phyloP scores from a whole-genome alignment of 2,329 filamentous ascomycete species.

The Periglandula ipomoeae region DNA sequence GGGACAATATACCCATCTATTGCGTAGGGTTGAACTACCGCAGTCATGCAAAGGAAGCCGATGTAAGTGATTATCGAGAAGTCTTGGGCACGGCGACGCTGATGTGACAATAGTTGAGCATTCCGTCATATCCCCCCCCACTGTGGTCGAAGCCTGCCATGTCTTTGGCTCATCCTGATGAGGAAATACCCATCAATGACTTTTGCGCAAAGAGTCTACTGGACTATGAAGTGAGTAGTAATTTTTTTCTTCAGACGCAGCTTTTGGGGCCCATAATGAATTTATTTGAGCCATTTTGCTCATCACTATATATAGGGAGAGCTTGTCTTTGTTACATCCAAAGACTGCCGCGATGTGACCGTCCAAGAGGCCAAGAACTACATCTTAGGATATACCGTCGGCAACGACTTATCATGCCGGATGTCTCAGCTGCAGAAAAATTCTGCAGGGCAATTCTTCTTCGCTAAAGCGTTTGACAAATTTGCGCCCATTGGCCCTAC shows the following conservation, averaged over 20 bases:
- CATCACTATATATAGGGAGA: constrained; percentile 25
- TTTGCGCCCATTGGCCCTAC: constrained; percentile 43
- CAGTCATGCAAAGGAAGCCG: constrained; percentile 16
- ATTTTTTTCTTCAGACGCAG: no score
- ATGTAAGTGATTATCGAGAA: constrained; percentile 5
- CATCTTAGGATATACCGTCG: constrained; percentile 47
- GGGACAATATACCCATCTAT: constrained; percentile 10
- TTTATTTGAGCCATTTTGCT: no score
- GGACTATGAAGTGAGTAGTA: constrained; percentile 31
- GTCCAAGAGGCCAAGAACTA: constrained; percentile 38
- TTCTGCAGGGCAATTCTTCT: constrained; percentile 33
- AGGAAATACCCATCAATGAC: constrained; percentile 23
- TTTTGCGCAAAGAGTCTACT: constrained; percentile 26
- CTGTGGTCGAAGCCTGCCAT: constrained; percentile 14
- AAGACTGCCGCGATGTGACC: constrained; percentile 36
- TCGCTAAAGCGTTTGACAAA: constrained; percentile 41
- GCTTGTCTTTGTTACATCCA: constrained; percentile 39
- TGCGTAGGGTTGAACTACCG: constrained; percentile 20
- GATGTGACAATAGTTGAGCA: constrained; percentile 5
- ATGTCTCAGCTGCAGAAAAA: constrained; percentile 37
- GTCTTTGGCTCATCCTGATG: constrained; percentile 12
- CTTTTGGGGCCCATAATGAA: no score
- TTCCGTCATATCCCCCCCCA: constrained; percentile 10
- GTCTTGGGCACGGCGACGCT: neutral
- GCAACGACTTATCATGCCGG: constrained; percentile 43